These are phyloP conservation scores for Rhododendron ovatum DNA, from an alignment of 148 eudicot species.

Conservation along the genomic window DNA sequence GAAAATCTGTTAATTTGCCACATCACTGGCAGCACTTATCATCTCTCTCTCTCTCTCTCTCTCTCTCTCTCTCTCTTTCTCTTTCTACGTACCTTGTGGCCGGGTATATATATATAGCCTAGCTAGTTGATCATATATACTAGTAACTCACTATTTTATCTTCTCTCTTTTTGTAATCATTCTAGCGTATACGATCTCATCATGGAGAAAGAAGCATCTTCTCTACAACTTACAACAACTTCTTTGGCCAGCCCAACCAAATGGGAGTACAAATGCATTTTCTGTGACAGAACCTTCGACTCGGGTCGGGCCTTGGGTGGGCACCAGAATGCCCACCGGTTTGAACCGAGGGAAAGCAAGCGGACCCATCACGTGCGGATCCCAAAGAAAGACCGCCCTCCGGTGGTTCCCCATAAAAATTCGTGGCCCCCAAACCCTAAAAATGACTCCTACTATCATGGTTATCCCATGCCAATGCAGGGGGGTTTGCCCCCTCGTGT, in stretches of 20 bases:
- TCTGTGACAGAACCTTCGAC: not conserved
- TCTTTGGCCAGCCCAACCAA: not conserved
- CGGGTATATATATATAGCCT: not conserved
- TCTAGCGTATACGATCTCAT: not conserved
- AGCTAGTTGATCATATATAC: not conserved
- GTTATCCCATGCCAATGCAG: not conserved
- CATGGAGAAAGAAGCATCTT: not conserved
- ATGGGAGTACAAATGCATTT: not conserved
- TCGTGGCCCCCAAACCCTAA: not conserved
- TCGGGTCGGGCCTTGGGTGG: conserved; percentile 6
- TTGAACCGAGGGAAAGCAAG: not conserved
- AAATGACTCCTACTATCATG: not conserved
- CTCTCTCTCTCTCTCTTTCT: not conserved
- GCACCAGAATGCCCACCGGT: conserved; percentile 11
- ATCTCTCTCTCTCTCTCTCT: not conserved
- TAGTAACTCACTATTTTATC: not conserved
- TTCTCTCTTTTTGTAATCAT: conserved; percentile 9
- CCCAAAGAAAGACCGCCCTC: not conserved
- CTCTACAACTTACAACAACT: not conserved
- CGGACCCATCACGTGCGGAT: not conserved
- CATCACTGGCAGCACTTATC: not conserved
- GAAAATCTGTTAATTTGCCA: not conserved
- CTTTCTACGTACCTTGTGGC: not conserved
- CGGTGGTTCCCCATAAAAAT: not conserved
- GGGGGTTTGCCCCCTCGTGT: not conserved